Conservation (phyloP, 495 filamentous ascomycete genomes). For the Neurospora hispaniola region DNA sequence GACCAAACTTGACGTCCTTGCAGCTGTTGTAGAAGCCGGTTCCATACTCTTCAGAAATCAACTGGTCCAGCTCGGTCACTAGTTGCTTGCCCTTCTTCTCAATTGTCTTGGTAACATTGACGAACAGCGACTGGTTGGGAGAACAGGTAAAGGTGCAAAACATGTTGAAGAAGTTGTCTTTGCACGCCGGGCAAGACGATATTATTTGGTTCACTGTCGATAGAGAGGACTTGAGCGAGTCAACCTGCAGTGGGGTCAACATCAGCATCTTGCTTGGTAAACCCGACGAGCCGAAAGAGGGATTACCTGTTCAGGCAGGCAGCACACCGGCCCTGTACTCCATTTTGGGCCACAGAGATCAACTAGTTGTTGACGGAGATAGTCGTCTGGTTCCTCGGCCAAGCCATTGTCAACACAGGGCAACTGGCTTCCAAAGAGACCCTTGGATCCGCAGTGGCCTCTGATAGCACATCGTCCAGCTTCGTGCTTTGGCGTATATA, state of each 20-base stretch:
- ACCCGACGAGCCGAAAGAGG: background rate
- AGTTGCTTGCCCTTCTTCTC: slow-evolving; percentile 55
- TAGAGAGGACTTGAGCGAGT: slow-evolving; percentile 66
- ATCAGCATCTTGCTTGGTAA: background rate
- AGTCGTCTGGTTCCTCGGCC: slow-evolving; percentile 59
- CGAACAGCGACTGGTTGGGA: slow-evolving; percentile 86
- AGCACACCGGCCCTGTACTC: slow-evolving; percentile 75
- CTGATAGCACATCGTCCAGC: slow-evolving; percentile 83
- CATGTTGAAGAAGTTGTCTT: slow-evolving; percentile 92
- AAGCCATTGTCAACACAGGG: slow-evolving; percentile 90
- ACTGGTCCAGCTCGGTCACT: slow-evolving; percentile 80
- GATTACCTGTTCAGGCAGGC: slow-evolving; percentile 64
- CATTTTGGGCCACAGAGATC: slow-evolving; percentile 79
- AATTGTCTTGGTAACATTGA: slow-evolving; percentile 78
- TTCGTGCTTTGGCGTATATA: slow-evolving; percentile 60
- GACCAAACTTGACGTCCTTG: slow-evolving; percentile 96
- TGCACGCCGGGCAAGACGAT: slow-evolving; percentile 86
- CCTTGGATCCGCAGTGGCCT: slow-evolving; percentile 81
- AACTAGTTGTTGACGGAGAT: slow-evolving; percentile 65
- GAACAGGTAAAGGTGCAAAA: slow-evolving; percentile 98
- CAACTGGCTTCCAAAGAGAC: slow-evolving; percentile 74
- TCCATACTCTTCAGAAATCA: slow-evolving; percentile 81
- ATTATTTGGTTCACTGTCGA: slow-evolving; percentile 83
- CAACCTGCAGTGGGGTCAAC: slow-evolving; percentile 41
- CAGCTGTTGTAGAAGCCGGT: slow-evolving; percentile 91